Evolutionary conservation across 192 early-diverging fungal genomes (phyloP), one percentile per base, ranked within the genome.

Genomic region (Linnemannia zychae): DNA sequence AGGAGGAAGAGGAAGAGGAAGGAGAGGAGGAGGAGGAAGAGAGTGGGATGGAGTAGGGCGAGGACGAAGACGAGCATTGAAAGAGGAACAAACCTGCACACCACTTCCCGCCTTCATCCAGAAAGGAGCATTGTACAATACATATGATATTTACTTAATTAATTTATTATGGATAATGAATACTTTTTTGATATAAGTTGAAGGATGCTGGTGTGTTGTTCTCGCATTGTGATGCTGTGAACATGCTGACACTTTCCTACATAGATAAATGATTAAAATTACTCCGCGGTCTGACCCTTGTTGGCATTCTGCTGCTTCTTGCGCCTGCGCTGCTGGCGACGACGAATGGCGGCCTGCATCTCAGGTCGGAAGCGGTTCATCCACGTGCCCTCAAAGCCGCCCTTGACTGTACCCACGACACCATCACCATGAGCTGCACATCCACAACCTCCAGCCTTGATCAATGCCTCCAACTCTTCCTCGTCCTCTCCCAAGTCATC

Each of bases 401-500:
- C 74, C 31, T 74, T 78, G 16, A 65, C 52, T 1, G 83, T 85
- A 1, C 83, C 83, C 1, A 85, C 24, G 22, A 68, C 52, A 36
- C 83, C 83, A 57, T 85, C 83, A 1, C 78, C 78, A 72, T 79
- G 83, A 7, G 83, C 83, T 0, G 83, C 83, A 68, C 83, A 85
- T 18, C 83, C 83, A 72, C 83, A 85, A 13, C 83, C 83, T 1
- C 83, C 83, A 0, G 83, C 83, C 78, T 79, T 85, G 40, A 85
- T 85, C 74, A 85, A 34, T 13, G 83, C 83, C 53, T 85, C 76
- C 49, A 85, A 68, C 18, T 84, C 82, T 31, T 57, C 82, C n/a
- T 75, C 77, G 16, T 84, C 82, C 22, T 82, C 72, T 6, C 60
- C 71, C 15, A 31, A 12, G 37, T 53, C 31, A 6, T 82, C 71